Base-by-base conservation (phyloP, 1,284 basidiomycete species). In the Leccinum subrobustum region DNA sequence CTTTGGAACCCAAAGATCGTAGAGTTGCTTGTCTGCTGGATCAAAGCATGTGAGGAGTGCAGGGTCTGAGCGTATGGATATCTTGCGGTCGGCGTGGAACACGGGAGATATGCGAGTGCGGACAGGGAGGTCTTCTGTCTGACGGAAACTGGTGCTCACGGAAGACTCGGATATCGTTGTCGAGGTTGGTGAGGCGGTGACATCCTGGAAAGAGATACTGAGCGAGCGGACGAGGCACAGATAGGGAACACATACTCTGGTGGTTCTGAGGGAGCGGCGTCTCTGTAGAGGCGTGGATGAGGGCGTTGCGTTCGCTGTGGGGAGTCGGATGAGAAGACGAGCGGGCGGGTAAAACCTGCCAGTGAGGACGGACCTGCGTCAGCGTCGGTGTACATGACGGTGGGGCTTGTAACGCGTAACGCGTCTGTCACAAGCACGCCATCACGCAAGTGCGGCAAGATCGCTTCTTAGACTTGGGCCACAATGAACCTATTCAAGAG, bases 401-500 rank as follows among this genome's bases (percentile, higher is more conserved):
- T 35, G n/a, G 37, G 5, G 33, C 29, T 4, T 51, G 48, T 51
- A 16, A 51, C 48, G 58, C n/a, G 68, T 75, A 61, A 75, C 70
- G 64, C 61, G 64, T 67, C 56, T 53, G 68, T 75, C 66, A 74
- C 73, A 63, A 48, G 11, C 63, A 48, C 55, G 51, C 62, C 39
- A 44, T 50, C 51, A 31, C 48, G 18, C 44, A 12, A 47, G 48
- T 50, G 39, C 39, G 50, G 12, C 58, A 51, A 58, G 65, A 60
- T 71, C 52, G 20, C 48, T 14, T 52, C 56, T 59, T 65, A 51
- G 61, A 60, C 58, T 59, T 64, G 56, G n/a, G 9, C 72, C 74
- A 78, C 72, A 68, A 91, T 91, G 89, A 89, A 89, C 73, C 83
- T 91, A 75, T 85, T 91, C 78, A 90, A 87, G 77, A 95, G 87